phyloP scores from a whole-genome alignment of 169 alveolate species.

The Cryptosporidium xiaoi region DNA sequence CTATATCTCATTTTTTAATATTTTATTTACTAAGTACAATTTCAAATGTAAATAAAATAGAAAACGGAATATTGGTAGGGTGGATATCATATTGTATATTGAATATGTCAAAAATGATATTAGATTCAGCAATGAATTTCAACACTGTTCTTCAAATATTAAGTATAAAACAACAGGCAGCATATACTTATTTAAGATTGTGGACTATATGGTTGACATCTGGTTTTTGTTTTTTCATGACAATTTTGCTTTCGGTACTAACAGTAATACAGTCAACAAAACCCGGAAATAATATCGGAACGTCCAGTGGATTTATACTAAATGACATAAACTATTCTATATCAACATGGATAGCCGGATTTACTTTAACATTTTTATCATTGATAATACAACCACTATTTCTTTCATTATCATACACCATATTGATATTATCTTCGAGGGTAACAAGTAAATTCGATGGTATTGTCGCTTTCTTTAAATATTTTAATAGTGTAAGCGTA shows the following conservation, averaged over 20 bases:
- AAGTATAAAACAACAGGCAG: slow-evolving; percentile 59
- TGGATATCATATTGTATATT: slow-evolving; percentile 67
- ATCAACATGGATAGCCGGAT: slow-evolving; percentile 69
- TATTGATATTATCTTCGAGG: slow-evolving; percentile 3
- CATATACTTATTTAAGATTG: slow-evolving; percentile 30
- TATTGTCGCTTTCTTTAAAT: slow-evolving; percentile 26
- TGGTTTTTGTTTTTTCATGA: slow-evolving; percentile 22
- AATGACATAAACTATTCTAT: slow-evolving; percentile 64
- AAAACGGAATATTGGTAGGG: slow-evolving; percentile 62
- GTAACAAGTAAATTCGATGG: slow-evolving; percentile 31
- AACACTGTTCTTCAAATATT: slow-evolving; percentile 14
- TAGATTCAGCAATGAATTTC: slow-evolving; percentile 33
- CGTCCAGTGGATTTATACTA: slow-evolving; percentile 46
- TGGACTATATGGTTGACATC: slow-evolving; percentile 70
- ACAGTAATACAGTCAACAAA: slow-evolving; percentile 64
- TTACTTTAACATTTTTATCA: slow-evolving; percentile 26
- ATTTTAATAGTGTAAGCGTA: neutral
- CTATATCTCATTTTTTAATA: slow-evolving; percentile 49
- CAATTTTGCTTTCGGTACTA: slow-evolving; percentile 23
- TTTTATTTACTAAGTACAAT: slow-evolving; percentile 36
- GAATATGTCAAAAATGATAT: slow-evolving; percentile 29
- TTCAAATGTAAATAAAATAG: slow-evolving; percentile 40
- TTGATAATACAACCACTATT: slow-evolving; percentile 42
- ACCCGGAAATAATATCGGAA: slow-evolving; percentile 33
- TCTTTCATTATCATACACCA: slow-evolving; percentile 15